A percentile compares a stretch with the other conserved stretches of the same genome.
These are phyloP conservation scores for Eimeria mitis DNA, from an alignment of 169 alveolate genomes.

Conservation along the genomic window DNA sequence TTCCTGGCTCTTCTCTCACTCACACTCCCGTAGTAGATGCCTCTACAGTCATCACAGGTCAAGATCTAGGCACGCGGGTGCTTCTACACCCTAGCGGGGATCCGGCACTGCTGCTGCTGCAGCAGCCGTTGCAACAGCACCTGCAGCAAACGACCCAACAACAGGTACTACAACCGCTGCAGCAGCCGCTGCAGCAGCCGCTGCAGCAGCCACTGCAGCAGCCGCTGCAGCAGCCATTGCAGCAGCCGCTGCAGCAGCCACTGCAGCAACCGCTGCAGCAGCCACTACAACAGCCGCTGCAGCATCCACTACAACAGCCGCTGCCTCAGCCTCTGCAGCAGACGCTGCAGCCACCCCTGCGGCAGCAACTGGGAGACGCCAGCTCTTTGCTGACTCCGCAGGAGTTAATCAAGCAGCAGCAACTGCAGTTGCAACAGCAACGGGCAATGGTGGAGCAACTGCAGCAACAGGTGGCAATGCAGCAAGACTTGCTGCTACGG, in stretches of 20 bases:
- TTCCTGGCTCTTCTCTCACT: slow-evolving; percentile 7
- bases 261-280: slow-evolving; percentile 17
- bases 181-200: slow-evolving; percentile 22
- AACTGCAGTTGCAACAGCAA: slow-evolving; percentile 52
- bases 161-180: slow-evolving; percentile 53
- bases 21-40: slow-evolving; percentile 4
- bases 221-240: neutral
- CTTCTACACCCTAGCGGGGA: slow-evolving; percentile 16
- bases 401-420: slow-evolving; percentile 60
- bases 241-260: neutral
- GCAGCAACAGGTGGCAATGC: slow-evolving; percentile 70
- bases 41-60: neutral
- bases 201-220: slow-evolving; percentile 21
- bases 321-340: slow-evolving; percentile 26
- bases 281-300: neutral
- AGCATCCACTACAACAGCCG: neutral
- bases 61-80: slow-evolving; percentile 21
- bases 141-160: slow-evolving; percentile 31
- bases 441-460: slow-evolving; percentile 71
- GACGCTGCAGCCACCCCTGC: slow-evolving; percentile 3
- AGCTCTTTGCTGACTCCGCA: slow-evolving; percentile 41
- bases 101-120: slow-evolving; percentile 27
- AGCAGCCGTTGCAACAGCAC: slow-evolving; percentile 16
- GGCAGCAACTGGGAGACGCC: slow-evolving; percentile 15
- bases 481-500: slow-evolving; percentile 63